phyloP scores from a whole-genome alignment of 495 filamentous ascomycete genomes.

The Halenospora varia region DNA sequence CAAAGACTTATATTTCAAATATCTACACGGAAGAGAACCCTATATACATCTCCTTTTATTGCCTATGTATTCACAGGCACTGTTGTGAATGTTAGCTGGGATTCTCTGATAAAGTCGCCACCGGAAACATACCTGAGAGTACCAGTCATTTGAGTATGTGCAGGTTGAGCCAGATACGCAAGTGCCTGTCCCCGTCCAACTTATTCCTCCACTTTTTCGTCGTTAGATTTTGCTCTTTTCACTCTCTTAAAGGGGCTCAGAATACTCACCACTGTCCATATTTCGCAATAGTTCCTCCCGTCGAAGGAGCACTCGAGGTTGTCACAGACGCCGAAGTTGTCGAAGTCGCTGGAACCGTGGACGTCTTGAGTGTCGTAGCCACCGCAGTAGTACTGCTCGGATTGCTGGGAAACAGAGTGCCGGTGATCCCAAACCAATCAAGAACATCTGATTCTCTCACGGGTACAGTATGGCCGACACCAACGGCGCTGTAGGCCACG shows the following conservation, averaged over 20 bases:
- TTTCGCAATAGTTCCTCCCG: background rate
- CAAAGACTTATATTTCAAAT: too few species aligned
- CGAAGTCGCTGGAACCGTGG: background rate
- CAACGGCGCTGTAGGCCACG: conserved; percentile 39
- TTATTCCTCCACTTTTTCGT: background rate
- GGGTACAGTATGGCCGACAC: conserved; percentile 43
- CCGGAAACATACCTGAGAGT: background rate
- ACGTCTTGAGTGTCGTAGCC: background rate
- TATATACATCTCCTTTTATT: too few species aligned
- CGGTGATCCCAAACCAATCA: conserved; percentile 24
- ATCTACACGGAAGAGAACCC: too few species aligned
- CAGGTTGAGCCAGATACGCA: background rate
- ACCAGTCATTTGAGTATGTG: background rate
- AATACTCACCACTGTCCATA: background rate
- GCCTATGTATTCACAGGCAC: too few species aligned
- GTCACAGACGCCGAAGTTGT: background rate
- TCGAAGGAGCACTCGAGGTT: background rate
- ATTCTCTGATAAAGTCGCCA: background rate
- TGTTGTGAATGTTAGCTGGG: too few species aligned
- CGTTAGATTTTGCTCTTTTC: background rate
- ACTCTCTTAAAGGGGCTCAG: background rate
- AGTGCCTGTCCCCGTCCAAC: background rate
- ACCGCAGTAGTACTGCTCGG: background rate
- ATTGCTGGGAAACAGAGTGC: background rate
- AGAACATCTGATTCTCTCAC: conserved; percentile 40